Conservation (phyloP, 768 basidiomycete species). For the Clitopilus hobsonii region DNA sequence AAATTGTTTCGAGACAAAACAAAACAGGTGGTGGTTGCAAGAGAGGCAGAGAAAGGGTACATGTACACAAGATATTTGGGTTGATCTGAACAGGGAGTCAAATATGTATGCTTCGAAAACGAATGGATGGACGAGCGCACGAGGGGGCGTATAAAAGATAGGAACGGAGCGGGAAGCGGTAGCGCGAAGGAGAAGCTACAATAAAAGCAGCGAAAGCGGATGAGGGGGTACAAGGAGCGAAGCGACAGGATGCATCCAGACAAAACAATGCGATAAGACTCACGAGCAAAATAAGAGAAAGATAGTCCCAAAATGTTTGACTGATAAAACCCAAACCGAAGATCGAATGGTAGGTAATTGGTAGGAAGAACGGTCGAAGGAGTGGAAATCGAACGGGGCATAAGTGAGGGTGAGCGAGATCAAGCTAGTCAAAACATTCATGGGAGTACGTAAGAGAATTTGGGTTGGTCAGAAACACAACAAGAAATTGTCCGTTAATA, state of each 20-base stretch:
- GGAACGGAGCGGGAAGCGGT: background rate
- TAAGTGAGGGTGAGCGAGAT: background rate
- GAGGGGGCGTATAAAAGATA: background rate
- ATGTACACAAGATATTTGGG: background rate
- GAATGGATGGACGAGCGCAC: background rate
- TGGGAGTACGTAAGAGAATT: background rate
- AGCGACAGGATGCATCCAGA: background rate
- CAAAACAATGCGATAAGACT: background rate
- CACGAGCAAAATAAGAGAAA: background rate
- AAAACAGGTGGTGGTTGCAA: background rate
- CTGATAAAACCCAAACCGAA: background rate
- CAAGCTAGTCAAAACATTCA: background rate
- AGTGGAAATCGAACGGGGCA: background rate
- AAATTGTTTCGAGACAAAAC: background rate
- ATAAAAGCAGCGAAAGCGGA: background rate
- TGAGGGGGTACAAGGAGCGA: background rate
- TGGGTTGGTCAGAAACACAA: background rate
- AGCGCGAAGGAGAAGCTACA: background rate
- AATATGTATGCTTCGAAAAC: background rate
- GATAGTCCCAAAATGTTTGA: slow-evolving; percentile 1
- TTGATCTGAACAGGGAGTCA: background rate
- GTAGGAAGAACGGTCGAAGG: background rate
- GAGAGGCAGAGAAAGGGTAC: background rate
- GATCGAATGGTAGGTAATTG: background rate
- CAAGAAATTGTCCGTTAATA: background rate